Evolutionary conservation across 2,329 filamentous ascomycete genomes (phyloP), one percentile per base, ranked within the genome.

Genomic region (Westerdykella sp.): DNA sequence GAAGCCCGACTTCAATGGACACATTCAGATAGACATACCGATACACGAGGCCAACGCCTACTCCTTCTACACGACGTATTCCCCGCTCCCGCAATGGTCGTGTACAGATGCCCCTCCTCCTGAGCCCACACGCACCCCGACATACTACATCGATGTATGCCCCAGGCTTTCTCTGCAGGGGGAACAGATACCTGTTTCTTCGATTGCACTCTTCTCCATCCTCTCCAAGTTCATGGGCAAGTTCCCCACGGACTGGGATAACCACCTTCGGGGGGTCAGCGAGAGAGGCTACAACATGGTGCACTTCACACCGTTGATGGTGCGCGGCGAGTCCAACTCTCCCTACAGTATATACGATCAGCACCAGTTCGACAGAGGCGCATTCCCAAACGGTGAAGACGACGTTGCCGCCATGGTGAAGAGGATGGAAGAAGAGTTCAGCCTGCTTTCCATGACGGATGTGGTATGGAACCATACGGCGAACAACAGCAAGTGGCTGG

Each of bases 391-490:
- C 39, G 94, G 93, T 39, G 88, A 96, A 67, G 71, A 81, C 45
- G 90, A 97, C 63, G 76, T 97, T 43, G 74, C 82, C 45, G 76
- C 80, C 37, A 75, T 98, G 74, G 80, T 95, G 14, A 69, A 79
- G 35, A 89, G 80, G 61, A 84, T 98, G 76, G 87, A 96, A 67
- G 76, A 83, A 40, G 83, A 95, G 41, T 83, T 94, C 66, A 86
- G 86, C 2, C 73, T 98, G 42, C 75, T 98, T 44, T 88, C 87
- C 48, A 70, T 98, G 71, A 96, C 91, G 1, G 93, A 98, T 65
- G 91, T 98, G 48, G 94, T 98, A 36, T 89, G 93, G 74, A 98
- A 98, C 62, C 93, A 98, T 70, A 98, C 93, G 4, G 91, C 93
- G 6, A 80, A 96, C 72, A 97, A 97, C 69, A 94, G 86, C 68